Conservation (phyloP, 768 basidiomycete species). For the Trametes meyenii region DNA sequence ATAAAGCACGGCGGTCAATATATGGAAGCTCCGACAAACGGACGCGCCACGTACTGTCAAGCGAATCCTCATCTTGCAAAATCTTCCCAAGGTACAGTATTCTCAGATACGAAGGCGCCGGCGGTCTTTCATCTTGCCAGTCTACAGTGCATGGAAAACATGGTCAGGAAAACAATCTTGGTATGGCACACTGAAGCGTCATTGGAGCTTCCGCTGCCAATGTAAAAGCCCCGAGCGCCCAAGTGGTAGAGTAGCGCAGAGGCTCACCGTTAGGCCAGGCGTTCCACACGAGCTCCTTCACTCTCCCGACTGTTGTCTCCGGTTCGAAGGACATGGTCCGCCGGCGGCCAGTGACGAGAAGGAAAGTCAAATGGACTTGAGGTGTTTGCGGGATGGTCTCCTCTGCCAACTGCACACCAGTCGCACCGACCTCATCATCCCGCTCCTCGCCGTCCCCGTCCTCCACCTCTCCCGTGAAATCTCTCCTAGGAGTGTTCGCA, state of each 20-base stretch:
- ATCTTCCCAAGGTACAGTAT: constrained; percentile 79
- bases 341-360: constrained; percentile 69
- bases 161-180: neutral
- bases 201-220: neutral
- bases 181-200: neutral
- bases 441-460: constrained; percentile 21
- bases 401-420: constrained; percentile 9
- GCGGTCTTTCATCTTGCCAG: constrained; percentile 79
- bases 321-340: constrained; percentile 77
- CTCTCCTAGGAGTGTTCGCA: constrained; percentile 25
- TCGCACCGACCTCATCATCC: constrained; percentile 10
- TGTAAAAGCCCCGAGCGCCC: constrained; percentile 9
- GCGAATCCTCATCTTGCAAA: constrained; percentile 81
- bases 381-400: constrained; percentile 56
- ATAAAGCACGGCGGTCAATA: neutral
- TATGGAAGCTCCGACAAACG: constrained; percentile 5
- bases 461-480: constrained; percentile 18
- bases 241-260: neutral
- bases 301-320: constrained; percentile 70
- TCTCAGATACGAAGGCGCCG: constrained; percentile 75
- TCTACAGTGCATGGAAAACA: constrained; percentile 42
- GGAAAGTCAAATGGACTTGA: constrained; percentile 68
- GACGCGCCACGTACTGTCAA: constrained; percentile 52
- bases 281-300: constrained; percentile 85
- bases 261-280: constrained; percentile 72